Evolutionary conservation across 1,139 yeast genomes (phyloP), one percentile per base, ranked within the genome.

Genomic region (Pichia sp.): DNA sequence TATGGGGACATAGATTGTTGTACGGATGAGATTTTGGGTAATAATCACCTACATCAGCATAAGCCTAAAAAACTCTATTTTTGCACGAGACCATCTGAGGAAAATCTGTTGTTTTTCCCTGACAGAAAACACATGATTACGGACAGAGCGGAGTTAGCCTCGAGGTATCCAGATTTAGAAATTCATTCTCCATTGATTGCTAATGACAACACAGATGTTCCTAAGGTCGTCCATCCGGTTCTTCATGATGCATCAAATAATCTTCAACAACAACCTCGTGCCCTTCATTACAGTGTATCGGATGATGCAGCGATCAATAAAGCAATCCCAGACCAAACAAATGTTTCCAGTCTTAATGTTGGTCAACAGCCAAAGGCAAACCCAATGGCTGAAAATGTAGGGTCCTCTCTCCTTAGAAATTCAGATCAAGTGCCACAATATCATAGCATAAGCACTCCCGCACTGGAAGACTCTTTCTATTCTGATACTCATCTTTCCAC

Each of bases 51-150:
- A 30, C 61, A 59, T 29, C 50, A 42, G 27, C 58, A 56, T 33
- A 31, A 53, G 8, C 48, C 57, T 1, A 50, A 55, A 12, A 60
- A 61, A 17, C 55, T 70, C 9, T 69, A 67, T 55, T 70, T 65
- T 46, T 67, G 72, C 55, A 65, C 67, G 1, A 56, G 62, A 24
- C 72, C 72, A 29, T 55, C 64, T 6, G 60, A 64, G 16, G 73
- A 70, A 42, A 68, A 69, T 54, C 49, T 65, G 17, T 38, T 69
- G 33, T 68, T 67, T 51, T 67, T 70, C 54, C 59, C 59, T 27
- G 59, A 61, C 53, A 54, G 57, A 47, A 61, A 60, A 16, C 62
- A 60, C 33, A 55, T 68, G 46, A 59, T 65, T 16, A 62, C 64
- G 4, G 61, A 63, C 10, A 59, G 58, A 42, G 50, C 61, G 4